Evolutionary conservation across 2,329 filamentous ascomycete genomes (phyloP).

Genomic region (Fusarium miscanthi): DNA sequence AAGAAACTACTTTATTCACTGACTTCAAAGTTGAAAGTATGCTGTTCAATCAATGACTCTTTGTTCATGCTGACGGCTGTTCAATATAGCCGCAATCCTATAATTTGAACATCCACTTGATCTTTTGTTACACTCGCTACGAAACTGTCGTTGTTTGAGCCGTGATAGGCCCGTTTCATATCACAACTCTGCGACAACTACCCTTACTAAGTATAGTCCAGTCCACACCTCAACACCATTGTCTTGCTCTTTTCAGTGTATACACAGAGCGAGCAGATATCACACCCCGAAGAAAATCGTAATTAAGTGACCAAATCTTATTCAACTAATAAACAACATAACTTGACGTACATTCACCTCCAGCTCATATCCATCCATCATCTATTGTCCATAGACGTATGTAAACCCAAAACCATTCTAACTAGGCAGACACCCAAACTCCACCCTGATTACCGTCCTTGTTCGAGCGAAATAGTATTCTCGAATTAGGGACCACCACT

Average conservation of each 20-base stretch:
- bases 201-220: background rate
- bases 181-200: background rate
- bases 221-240: background rate
- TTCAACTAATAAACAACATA: constrained; percentile 29
- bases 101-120: background rate
- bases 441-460: constrained; percentile 56
- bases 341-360: constrained; percentile 19
- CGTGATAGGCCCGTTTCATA: constrained; percentile 2
- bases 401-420: constrained; percentile 28
- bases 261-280: background rate
- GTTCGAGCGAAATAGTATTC: constrained; percentile 37
- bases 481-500: constrained; percentile 64
- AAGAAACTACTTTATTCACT: background rate
- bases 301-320: constrained; percentile 19
- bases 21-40: background rate
- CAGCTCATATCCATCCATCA: constrained; percentile 19
- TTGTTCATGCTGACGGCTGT: background rate
- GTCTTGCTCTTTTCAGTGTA: background rate
- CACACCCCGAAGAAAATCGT: background rate
- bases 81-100: background rate
- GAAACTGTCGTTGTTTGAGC: constrained; percentile 14
- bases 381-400: constrained; percentile 14
- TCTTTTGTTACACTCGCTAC: background rate
- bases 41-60: background rate
- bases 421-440: constrained; percentile 25